These are phyloP conservation scores for Dendrobium nobile DNA, from an alignment of 106 monocot species.

Conservation along the genomic window DNA sequence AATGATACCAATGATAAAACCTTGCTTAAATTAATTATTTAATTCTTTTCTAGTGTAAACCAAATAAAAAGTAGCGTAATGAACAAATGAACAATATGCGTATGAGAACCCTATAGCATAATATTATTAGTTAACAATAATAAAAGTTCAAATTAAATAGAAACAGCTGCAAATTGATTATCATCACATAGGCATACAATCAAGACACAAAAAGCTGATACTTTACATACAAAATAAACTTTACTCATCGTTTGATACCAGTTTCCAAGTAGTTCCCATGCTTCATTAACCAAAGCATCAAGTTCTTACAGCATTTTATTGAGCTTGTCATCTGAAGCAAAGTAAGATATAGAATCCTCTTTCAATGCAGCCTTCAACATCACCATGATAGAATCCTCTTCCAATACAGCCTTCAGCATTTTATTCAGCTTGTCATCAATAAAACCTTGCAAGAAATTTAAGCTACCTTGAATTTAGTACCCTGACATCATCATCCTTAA, in stretches of 20 bases:
- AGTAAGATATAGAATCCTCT: constrained; percentile 20
- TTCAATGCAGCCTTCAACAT: constrained; percentile 49
- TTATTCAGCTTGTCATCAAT: no score
- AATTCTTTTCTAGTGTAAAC: not conserved
- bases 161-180: not conserved
- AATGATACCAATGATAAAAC: no score
- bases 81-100: no score
- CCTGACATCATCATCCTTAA: no score
- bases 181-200: not conserved
- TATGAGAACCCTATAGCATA: not conserved
- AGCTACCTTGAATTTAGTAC: no score
- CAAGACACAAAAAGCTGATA: not conserved
- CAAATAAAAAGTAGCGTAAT: not conserved
- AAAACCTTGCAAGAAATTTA: no score
- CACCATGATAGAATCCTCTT: no score
- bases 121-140: not conserved
- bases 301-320: constrained; percentile 43
- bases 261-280: constrained; percentile 42
- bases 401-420: no score
- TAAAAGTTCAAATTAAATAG: not conserved
- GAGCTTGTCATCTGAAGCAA: constrained; percentile 41
- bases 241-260: not conserved
- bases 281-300: constrained; percentile 36
- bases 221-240: no score
- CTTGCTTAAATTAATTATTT: no score